Base-by-base conservation (phyloP, 768 basidiomycete genomes). In the Tephrocybe rancida region DNA sequence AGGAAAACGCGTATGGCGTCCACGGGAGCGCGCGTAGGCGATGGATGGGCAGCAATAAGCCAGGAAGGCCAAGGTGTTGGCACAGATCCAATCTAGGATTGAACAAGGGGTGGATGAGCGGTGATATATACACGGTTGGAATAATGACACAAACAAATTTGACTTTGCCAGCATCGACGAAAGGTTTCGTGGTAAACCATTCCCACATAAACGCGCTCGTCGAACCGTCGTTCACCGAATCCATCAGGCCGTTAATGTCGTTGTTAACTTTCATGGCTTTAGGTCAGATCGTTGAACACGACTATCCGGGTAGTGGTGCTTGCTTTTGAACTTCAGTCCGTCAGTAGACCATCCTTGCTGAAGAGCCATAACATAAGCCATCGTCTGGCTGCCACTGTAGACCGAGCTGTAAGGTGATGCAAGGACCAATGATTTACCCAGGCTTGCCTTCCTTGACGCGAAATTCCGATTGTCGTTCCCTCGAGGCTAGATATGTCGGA, bases 41-140 rank as follows among this genome's bases (percentile, higher is more conserved):
- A 76, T 0, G 88, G 87, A 58, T 92, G 88, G 7, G 92, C 92
- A 22, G 92, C 95, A 63, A 98, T 91, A 53, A 92, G 73, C 96
- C 96, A 99, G 0, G 93, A 95, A 13, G 95, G 92, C 96, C 96
- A 99, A 0, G 96, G 96, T 0, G 95, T 98, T 32, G 87, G 86
- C 5, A 92, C 86, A 8, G 88, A 85, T 13, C 90, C 88, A 57
- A 93, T 92, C 90, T 92, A 50, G 34, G 21, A n/a, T 10, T 18
- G 9, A 11, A 11, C 5, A 38, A 44, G 14, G 27, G 18, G 35
- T 6, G 21, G 44, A 32, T 8, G 13, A 1, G 9, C 7, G 2
- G 45, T 30, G 24, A 11, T 16, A 19, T 11, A n/a, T n/a, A n/a
- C n/a, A n/a, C 14, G 2, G 38, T 14, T 16, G 26, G 21, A 11